A percentile compares a stretch with the other conserved stretches of the same genome.
Evolutionary conservation across 129 eudicot species (phyloP).

Genomic region (Flaveria robusta): DNA sequence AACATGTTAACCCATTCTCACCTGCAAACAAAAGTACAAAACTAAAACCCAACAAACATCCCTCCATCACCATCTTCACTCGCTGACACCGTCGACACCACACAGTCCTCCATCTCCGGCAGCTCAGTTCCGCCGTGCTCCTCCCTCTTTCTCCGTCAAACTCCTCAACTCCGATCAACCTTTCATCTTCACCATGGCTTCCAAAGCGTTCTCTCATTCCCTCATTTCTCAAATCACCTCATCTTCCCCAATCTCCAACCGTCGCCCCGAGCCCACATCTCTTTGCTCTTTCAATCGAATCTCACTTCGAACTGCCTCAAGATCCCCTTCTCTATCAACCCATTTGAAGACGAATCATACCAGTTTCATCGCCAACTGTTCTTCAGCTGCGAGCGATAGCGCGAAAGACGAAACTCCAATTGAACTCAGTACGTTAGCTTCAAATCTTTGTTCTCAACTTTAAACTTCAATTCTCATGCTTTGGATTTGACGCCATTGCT

Average conservation of each 20-base stretch:
- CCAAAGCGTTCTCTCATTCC: slow-evolving; percentile 53
- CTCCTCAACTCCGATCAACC: not conserved
- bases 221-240: slow-evolving; percentile 40
- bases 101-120: not conserved
- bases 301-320: slow-evolving; percentile 26
- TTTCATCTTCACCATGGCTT: slow-evolving; percentile 53
- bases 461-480: not conserved
- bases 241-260: slow-evolving; percentile 25
- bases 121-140: not conserved
- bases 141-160: too few relatives aligned
- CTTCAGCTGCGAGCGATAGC: slow-evolving; percentile 40
- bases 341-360: slow-evolving; percentile 33
- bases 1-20: not conserved
- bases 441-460: not conserved
- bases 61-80: slow-evolving; percentile 9
- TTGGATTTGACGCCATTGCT: not conserved
- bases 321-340: slow-evolving; percentile 30
- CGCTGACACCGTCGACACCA: not conserved
- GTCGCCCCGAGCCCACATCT: slow-evolving; percentile 29
- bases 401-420: slow-evolving; percentile 58
- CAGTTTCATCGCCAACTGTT: slow-evolving; percentile 42
- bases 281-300: slow-evolving; percentile 20
- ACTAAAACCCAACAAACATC: not conserved
- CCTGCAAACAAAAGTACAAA: not conserved
- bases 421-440: slow-evolving; percentile 59